Conservation (phyloP, 2,329 filamentous ascomycete species). For the Apiospora marii region DNA sequence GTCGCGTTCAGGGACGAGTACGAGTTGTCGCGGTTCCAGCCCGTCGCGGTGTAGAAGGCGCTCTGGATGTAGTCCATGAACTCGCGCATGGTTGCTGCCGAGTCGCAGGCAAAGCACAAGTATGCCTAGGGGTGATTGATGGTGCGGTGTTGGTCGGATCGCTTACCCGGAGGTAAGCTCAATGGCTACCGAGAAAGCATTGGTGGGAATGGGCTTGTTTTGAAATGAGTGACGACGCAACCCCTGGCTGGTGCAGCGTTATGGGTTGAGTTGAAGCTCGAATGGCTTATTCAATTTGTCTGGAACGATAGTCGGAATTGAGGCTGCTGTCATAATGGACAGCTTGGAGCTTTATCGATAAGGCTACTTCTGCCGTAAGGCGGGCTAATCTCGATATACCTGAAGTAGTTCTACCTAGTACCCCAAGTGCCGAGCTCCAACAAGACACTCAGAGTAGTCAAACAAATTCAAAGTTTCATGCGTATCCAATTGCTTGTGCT, state of each 20-base stretch:
- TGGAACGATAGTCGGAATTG: background rate
- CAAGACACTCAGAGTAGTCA: background rate
- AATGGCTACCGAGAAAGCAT: constrained; percentile 22
- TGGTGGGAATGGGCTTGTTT: background rate
- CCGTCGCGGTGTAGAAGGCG: constrained; percentile 85
- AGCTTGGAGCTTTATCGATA: constrained; percentile 9
- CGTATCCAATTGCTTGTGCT: background rate
- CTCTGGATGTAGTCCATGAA: constrained; percentile 98
- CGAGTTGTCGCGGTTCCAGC: constrained; percentile 92
- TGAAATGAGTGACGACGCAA: background rate
- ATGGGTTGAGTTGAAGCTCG: background rate
- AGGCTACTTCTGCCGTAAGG: background rate
- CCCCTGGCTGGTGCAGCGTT: background rate
- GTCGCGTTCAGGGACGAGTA: constrained; percentile 88
- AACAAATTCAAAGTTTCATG: too few relatives aligned
- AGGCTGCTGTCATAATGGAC: background rate
- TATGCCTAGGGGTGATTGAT: too few relatives aligned
- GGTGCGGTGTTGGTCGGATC: too few relatives aligned
- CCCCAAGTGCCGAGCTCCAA: background rate
- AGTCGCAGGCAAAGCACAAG: background rate
- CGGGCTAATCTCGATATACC: background rate
- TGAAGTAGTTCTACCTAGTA: background rate
- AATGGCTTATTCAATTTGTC: background rate
- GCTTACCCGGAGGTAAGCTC: constrained; percentile 25
- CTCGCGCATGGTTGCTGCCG: constrained; percentile 74